Percentiles rank a stretch among this genome's conserved stretches.
phyloP scores from a whole-genome alignment of 169 alveolate genomes.

The Cryptosporidium ryanae region DNA sequence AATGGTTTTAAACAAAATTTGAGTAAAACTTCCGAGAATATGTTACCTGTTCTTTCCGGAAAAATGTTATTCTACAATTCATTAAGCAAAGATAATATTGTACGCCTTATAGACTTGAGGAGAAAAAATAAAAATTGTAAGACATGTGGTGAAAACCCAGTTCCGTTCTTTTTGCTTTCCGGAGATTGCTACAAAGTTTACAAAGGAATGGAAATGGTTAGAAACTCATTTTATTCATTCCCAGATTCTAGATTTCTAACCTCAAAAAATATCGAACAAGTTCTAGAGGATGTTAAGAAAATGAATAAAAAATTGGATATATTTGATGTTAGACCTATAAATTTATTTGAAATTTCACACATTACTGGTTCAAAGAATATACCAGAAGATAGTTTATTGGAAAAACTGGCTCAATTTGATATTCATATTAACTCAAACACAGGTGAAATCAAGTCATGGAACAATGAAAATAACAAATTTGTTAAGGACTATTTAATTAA shows the following conservation, averaged over 20 bases:
- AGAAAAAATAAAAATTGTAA: conserved; percentile 76
- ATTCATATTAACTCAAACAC: conserved; percentile 48
- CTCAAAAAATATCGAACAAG: conserved; percentile 12
- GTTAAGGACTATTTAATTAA: not conserved
- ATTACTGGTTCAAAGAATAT: conserved; percentile 55
- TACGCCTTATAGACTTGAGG: conserved; percentile 83
- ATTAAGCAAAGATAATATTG: conserved; percentile 74
- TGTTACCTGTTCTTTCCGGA: conserved; percentile 78
- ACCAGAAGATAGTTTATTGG: conserved; percentile 34
- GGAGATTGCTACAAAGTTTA: conserved; percentile 80
- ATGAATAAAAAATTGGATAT: conserved; percentile 22
- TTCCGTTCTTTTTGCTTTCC: conserved; percentile 63
- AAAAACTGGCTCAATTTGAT: conserved; percentile 14
- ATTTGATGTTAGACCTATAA: conserved; percentile 73
- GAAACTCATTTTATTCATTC: conserved; percentile 41
- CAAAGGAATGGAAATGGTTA: conserved; percentile 51
- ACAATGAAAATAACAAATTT: not conserved
- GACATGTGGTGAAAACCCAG: conserved; percentile 81
- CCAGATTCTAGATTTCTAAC: not conserved
- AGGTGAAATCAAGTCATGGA: conserved; percentile 31
- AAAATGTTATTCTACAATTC: conserved; percentile 87
- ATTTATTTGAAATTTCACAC: conserved; percentile 57
- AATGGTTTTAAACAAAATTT: conserved; percentile 41
- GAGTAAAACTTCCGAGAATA: not conserved
- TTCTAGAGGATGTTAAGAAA: conserved; percentile 8